Conservation (phyloP, 495 filamentous ascomycete genomes). For the Extremus antarcticus region DNA sequence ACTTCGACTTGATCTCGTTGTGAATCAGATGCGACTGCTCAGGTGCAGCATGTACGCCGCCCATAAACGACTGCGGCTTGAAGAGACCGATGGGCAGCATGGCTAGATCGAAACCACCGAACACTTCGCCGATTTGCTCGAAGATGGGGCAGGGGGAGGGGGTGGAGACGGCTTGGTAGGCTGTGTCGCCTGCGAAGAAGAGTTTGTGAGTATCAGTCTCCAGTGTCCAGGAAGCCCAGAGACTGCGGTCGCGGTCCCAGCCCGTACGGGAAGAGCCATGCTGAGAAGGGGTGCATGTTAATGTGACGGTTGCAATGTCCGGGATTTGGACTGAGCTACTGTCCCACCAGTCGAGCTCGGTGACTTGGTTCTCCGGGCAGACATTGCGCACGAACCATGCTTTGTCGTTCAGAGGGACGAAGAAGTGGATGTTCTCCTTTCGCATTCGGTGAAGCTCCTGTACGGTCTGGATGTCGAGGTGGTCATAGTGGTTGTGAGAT, state of each 20-base stretch:
- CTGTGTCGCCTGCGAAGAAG: constrained; percentile 32
- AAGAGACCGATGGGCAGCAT: constrained; percentile 37
- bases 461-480: constrained; percentile 37
- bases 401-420: constrained; percentile 35
- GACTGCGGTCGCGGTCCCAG: constrained; percentile 26
- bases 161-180: constrained; percentile 30
- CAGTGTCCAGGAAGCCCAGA: constrained; percentile 48
- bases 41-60: constrained; percentile 30
- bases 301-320: constrained; percentile 20
- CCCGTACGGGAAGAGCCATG: constrained; percentile 35
- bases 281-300: constrained; percentile 37
- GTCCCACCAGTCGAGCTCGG: constrained; percentile 46
- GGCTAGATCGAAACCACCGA: constrained; percentile 34
- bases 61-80: constrained; percentile 28
- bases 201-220: constrained; percentile 15
- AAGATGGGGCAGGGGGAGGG: constrained; percentile 34
- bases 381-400: constrained; percentile 28
- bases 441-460: constrained; percentile 18
- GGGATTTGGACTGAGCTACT: constrained; percentile 23
- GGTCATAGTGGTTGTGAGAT: constrained; percentile 45
- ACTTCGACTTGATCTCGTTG: constrained; percentile 31
- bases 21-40: constrained; percentile 34
- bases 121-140: constrained; percentile 27
- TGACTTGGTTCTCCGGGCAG: constrained; percentile 32
- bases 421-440: constrained; percentile 32